These are phyloP conservation scores for Beauveria australis DNA, from an alignment of 2,329 filamentous ascomycete species.

Conservation along the genomic window DNA sequence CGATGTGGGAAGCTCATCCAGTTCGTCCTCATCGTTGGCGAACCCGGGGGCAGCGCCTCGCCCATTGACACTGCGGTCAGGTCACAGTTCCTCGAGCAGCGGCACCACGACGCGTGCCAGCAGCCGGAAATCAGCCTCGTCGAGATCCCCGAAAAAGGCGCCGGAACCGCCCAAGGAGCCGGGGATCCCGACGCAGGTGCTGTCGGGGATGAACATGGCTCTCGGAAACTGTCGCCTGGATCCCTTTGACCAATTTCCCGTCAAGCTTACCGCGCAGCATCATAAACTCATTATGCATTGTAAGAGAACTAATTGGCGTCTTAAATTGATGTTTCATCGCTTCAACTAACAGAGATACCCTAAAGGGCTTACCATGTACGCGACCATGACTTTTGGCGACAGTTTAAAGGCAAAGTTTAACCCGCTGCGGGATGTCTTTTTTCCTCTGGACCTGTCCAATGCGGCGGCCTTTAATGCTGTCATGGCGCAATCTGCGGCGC, in stretches of 20 bases:
- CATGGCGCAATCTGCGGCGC: constrained; percentile 33
- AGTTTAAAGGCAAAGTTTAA: constrained; percentile 23
- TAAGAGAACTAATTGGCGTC: constrained; percentile 13
- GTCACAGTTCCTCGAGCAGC: background rate
- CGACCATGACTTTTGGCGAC: constrained; percentile 25
- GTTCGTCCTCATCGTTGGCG: background rate
- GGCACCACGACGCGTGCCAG: background rate
- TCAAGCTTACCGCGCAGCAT: constrained; percentile 25
- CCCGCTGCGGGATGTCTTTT: constrained; percentile 31
- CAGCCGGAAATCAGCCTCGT: background rate
- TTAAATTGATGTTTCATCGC: background rate
- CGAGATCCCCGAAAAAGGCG: background rate
- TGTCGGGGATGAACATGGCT: constrained; percentile 22
- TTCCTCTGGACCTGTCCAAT: constrained; percentile 31
- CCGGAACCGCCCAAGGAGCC: background rate
- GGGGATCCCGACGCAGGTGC: constrained; percentile 14
- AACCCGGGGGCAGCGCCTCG: background rate
- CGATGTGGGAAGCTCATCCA: background rate
- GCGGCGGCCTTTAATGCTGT: constrained; percentile 31
- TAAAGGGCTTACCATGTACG: constrained; percentile 23
- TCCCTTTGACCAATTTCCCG: constrained; percentile 27
- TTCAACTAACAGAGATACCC: background rate
- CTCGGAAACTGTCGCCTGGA: constrained; percentile 21
- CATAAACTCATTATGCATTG: constrained; percentile 30
- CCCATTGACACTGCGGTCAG: background rate